Evolutionary conservation across 2,329 filamentous ascomycete species (phyloP).

Genomic region (Fusarium tupiense): DNA sequence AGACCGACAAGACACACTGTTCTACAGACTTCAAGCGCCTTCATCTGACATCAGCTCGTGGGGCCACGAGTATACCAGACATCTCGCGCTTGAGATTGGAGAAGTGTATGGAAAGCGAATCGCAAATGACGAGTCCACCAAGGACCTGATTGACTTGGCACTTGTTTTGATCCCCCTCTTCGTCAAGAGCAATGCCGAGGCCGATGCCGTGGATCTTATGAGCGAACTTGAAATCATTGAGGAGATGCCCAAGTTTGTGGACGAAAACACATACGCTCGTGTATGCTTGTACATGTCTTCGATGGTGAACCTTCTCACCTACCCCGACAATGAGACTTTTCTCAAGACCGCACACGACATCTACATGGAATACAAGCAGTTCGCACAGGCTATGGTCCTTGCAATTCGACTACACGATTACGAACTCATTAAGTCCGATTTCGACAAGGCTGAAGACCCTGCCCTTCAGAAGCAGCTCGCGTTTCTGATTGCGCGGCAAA

Average conservation of each 20-base stretch:
- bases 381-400: constrained; percentile 91
- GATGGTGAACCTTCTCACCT: constrained; percentile 97
- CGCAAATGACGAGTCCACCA: constrained; percentile 82
- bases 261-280: constrained; percentile 91
- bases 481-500: constrained; percentile 90
- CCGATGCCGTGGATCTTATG: constrained; percentile 95
- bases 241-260: constrained; percentile 85
- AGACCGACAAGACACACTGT: constrained; percentile 93
- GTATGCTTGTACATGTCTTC: constrained; percentile 98
- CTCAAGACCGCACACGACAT: constrained; percentile 92
- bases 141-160: constrained; percentile 87
- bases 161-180: constrained; percentile 91
- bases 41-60: constrained; percentile 94
- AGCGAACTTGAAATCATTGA: constrained; percentile 98
- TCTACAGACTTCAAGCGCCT: constrained; percentile 90
- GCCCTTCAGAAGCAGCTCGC: constrained; percentile 92
- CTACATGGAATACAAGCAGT: constrained; percentile 92
- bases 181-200: constrained; percentile 96
- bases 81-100: constrained; percentile 94
- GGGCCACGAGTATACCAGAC: constrained; percentile 98
- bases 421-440: constrained; percentile 82
- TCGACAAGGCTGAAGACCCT: constrained; percentile 81
- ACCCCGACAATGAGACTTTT: constrained; percentile 96
- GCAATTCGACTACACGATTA: constrained; percentile 93
- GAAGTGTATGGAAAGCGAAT: constrained; percentile 91